Evolutionary conservation across 2,329 filamentous ascomycete genomes (phyloP).

Genomic region (Scorias spongiosa): DNA sequence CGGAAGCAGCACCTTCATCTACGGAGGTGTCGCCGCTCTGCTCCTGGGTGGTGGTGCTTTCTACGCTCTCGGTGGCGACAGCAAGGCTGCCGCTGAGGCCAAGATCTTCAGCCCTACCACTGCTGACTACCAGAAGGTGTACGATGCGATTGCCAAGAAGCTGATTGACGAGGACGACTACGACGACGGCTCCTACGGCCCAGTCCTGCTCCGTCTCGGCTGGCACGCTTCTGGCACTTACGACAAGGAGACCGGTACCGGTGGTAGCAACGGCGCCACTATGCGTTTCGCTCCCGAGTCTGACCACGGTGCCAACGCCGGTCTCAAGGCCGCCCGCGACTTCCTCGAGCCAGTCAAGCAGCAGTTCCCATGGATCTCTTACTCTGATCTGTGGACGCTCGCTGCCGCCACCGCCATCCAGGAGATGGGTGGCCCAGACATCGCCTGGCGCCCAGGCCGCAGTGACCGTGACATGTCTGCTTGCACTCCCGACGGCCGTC

Average conservation of each 20-base stretch:
- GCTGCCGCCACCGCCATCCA: slow-evolving; percentile 73
- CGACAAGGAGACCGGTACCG: slow-evolving; percentile 74
- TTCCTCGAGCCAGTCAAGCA: slow-evolving; percentile 86
- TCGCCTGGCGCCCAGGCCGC: slow-evolving; percentile 83
- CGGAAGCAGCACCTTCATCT: slow-evolving; percentile 28
- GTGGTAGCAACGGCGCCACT: slow-evolving; percentile 88
- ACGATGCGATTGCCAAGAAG: slow-evolving; percentile 65
- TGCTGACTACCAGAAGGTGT: slow-evolving; percentile 90
- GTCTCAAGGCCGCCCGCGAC: slow-evolving; percentile 69
- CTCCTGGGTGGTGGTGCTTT: slow-evolving; percentile 49
- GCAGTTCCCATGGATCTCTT: slow-evolving; percentile 87
- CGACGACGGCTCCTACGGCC: slow-evolving; percentile 91
- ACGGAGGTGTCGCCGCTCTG: slow-evolving; percentile 43
- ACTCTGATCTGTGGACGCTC: slow-evolving; percentile 95
- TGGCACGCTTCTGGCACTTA: slow-evolving; percentile 94
- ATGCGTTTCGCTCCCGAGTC: slow-evolving; percentile 89
- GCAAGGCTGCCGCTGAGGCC: slow-evolving; percentile 20
- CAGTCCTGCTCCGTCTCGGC: slow-evolving; percentile 75
- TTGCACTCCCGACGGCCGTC: slow-evolving; percentile 87
- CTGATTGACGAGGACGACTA: slow-evolving; percentile 88
- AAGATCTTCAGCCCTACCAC: slow-evolving; percentile 54
- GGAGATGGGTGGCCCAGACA: slow-evolving; percentile 79
- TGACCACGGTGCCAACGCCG: slow-evolving; percentile 86
- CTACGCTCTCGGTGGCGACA: slow-evolving; percentile 48
- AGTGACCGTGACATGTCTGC: slow-evolving; percentile 60